These are phyloP conservation scores for Candida xiaguanensis DNA, from an alignment of 805 yeast species.

Conservation along the genomic window DNA sequence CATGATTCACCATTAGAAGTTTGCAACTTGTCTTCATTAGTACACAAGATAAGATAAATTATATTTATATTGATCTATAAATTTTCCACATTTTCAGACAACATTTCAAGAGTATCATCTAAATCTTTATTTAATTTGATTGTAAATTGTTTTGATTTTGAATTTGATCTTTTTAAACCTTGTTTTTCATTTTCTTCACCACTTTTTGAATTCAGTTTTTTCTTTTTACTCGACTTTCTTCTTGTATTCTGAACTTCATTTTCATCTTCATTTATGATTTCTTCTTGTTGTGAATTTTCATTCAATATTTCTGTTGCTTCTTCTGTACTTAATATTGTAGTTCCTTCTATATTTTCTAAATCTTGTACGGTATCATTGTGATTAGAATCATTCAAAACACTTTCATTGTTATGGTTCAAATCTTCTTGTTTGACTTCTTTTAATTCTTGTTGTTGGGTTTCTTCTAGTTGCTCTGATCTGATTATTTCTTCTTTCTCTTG, in stretches of 20 bases:
- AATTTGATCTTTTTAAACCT: conserved; percentile 14
- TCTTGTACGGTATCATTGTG: neutral
- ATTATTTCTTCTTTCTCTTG: neutral
- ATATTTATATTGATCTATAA: too few relatives aligned
- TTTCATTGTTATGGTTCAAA: neutral
- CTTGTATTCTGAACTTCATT: neutral
- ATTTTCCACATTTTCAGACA: conserved; percentile 31
- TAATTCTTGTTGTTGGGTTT: neutral
- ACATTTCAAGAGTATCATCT: conserved; percentile 36
- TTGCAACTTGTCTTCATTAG: too few relatives aligned
- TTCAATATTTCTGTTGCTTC: neutral
- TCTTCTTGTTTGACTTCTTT: too few relatives aligned
- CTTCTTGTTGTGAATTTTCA: neutral
- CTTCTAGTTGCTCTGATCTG: neutral
- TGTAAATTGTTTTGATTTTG: conserved; percentile 33
- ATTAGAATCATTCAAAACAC: neutral
- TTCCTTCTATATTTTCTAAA: neutral
- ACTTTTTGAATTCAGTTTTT: neutral
- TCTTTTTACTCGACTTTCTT: neutral
- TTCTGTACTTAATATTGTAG: neutral
- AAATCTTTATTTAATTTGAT: conserved; percentile 30
- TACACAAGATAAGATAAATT: too few relatives aligned
- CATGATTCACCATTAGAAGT: too few relatives aligned
- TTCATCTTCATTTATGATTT: neutral
- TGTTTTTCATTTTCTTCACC: conserved; percentile 2